Evolutionary conservation across 164 flowering plant species (phyloP).

Genomic region (Platanus orientalis): DNA sequence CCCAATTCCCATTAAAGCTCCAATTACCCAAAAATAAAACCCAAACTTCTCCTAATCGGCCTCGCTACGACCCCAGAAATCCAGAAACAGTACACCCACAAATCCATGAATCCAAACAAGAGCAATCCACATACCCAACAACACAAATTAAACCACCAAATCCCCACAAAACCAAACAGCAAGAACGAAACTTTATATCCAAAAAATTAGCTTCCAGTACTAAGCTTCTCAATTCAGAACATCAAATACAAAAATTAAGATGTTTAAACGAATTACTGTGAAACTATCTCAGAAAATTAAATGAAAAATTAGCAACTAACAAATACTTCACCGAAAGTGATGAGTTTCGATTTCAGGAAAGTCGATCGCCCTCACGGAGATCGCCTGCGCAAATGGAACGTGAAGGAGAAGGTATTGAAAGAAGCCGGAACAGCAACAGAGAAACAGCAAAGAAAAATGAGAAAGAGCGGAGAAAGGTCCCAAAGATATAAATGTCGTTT

Average conservation of each 20-base stretch:
- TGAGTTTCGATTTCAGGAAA: no score
- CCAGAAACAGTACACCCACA: conserved; percentile 36
- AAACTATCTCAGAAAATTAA: no score
- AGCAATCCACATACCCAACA: conserved; percentile 39
- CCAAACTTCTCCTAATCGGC: conserved; percentile 19
- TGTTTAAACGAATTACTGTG: no score
- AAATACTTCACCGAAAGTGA: no score
- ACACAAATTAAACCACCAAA: neutral
- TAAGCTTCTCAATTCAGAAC: neutral
- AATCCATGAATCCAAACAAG: conserved; percentile 41
- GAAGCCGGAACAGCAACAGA: no score
- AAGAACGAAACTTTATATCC: neutral
- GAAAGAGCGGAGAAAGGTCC: no score
- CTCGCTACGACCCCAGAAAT: conserved; percentile 39
- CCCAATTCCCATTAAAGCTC: conserved; percentile 1
- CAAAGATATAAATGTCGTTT: no score
- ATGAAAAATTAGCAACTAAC: no score
- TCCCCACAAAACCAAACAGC: neutral
- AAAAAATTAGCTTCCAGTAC: neutral
- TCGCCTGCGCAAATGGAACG: no score
- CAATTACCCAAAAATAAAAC: conserved; percentile 1
- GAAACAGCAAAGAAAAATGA: no score
- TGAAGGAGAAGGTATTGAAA: no score
- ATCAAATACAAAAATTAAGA: neutral
- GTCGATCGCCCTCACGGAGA: no score